Conservation (phyloP, 148 eudicot species). For the Diospyros lotus region DNA sequence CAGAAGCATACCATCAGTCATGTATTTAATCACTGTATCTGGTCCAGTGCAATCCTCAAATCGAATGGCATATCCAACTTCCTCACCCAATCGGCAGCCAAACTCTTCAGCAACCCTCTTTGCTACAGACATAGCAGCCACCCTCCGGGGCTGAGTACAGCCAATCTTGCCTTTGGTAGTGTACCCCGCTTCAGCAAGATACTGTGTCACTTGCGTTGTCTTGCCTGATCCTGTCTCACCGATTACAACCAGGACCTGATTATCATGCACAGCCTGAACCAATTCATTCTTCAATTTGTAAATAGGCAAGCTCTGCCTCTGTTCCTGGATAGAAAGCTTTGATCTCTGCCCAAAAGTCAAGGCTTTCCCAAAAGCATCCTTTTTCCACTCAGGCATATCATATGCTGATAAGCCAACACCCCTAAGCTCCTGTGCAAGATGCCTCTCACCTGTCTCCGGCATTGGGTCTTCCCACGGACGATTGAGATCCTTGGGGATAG, state of each 20-base stretch:
- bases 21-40: slow-evolving; percentile 87
- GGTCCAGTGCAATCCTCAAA: slow-evolving; percentile 96
- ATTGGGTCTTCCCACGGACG: slow-evolving; percentile 99
- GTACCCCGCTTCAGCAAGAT: slow-evolving; percentile 93
- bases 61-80: slow-evolving; percentile 94
- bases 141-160: slow-evolving; percentile 97
- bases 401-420: slow-evolving; percentile 92
- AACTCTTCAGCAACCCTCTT: slow-evolving; percentile 96
- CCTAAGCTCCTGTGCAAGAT: slow-evolving; percentile 93
- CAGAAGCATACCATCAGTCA: slow-evolving; percentile 98
- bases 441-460: slow-evolving; percentile 96
- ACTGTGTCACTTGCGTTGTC: slow-evolving; percentile 95
- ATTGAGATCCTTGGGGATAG: slow-evolving; percentile 93
- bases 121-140: slow-evolving; percentile 97
- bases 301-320: slow-evolving; percentile 89
- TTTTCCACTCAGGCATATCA: slow-evolving; percentile 98
- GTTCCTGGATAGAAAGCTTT: slow-evolving; percentile 84
- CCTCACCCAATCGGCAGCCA: slow-evolving; percentile 96
- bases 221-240: slow-evolving; percentile 98
- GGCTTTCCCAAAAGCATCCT: slow-evolving; percentile 88
- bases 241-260: slow-evolving; percentile 89
- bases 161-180: slow-evolving; percentile 88
- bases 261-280: slow-evolving; percentile 74
- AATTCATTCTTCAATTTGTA: slow-evolving; percentile 81
- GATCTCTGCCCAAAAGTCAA: slow-evolving; percentile 89